Percentiles rank a stretch among this genome's conserved stretches.
Evolutionary conservation across 2,329 filamentous ascomycete genomes (phyloP).

Genomic region (Ambrosiella cleistominuta): DNA sequence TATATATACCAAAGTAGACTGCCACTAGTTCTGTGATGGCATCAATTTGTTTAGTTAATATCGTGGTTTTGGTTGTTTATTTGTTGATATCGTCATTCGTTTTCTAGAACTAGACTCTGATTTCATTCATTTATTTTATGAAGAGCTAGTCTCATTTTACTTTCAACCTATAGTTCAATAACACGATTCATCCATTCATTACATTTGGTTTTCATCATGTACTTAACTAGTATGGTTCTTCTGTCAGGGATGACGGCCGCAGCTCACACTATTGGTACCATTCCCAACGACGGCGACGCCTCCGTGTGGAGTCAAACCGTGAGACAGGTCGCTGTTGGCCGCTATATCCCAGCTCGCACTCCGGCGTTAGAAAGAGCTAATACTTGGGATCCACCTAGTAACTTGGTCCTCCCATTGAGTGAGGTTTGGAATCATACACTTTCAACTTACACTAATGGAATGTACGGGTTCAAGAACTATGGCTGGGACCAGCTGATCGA

Average conservation of each 20-base stretch:
- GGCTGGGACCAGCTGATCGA: conserved; percentile 21
- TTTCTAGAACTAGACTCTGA: not conserved
- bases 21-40: not conserved
- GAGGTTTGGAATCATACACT: conserved; percentile 20
- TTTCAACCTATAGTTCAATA: not conserved
- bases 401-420: conserved; percentile 17
- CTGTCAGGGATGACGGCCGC: not conserved
- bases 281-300: not conserved
- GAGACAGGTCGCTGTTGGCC: not conserved
- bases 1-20: not conserved
- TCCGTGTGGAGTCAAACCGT: not conserved
- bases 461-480: conserved; percentile 19
- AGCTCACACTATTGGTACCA: not conserved
- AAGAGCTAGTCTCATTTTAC: not conserved
- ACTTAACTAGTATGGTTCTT: not conserved
- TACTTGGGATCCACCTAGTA: conserved; percentile 18
- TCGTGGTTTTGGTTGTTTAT: not conserved
- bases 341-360: not conserved
- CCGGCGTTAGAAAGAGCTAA: not conserved
- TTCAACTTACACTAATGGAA: conserved; percentile 17
- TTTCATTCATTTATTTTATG: not conserved
- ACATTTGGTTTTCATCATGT: conserved; percentile 1
- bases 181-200: not conserved
- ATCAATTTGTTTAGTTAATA: not conserved
- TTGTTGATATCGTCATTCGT: not conserved